These are phyloP conservation scores for Debaryomyces nepalensis DNA, from an alignment of 1,139 yeast species.

Conservation along the genomic window DNA sequence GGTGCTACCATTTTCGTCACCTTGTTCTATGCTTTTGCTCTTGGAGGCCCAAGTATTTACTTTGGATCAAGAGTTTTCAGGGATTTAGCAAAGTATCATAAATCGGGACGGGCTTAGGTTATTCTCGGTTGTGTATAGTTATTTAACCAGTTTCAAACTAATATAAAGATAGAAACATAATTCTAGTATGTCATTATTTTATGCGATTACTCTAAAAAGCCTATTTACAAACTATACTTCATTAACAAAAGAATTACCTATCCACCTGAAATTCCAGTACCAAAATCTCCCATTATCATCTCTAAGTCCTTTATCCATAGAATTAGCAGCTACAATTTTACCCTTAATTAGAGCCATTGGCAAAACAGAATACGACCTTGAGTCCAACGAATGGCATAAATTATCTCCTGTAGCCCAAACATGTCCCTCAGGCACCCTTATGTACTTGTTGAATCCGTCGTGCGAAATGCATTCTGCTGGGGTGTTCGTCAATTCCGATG, in stretches of 20 bases:
- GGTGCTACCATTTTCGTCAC: constrained; percentile 77
- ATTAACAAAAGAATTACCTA: constrained; percentile 46
- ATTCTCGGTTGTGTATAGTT: constrained; percentile 3
- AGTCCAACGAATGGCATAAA: constrained; percentile 84
- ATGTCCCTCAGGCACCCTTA: constrained; percentile 84
- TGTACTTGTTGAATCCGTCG: constrained; percentile 60
- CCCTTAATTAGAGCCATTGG: constrained; percentile 92
- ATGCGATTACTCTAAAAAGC: background rate
- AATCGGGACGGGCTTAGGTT: constrained; percentile 32
- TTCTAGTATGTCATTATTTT: constrained; percentile 1
- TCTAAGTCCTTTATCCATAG: constrained; percentile 40
- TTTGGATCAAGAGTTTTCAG: constrained; percentile 68
- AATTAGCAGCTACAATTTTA: constrained; percentile 73
- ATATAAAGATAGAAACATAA: background rate
- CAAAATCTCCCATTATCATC: constrained; percentile 36
- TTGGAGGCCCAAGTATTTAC: constrained; percentile 61
- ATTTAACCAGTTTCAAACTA: constrained; percentile 1
- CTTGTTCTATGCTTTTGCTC: constrained; percentile 52
- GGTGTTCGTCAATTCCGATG: constrained; percentile 53
- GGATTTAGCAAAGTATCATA: constrained; percentile 39
- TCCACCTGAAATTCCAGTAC: constrained; percentile 58
- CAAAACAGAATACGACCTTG: constrained; percentile 82
- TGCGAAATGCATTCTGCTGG: constrained; percentile 34
- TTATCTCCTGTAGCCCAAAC: constrained; percentile 98
- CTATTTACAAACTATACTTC: constrained; percentile 18